A percentile compares a stretch with the other conserved stretches of the same genome.
Conservation (phyloP, 2,329 filamentous ascomycete species). For the Colletotrichum paranaense region DNA sequence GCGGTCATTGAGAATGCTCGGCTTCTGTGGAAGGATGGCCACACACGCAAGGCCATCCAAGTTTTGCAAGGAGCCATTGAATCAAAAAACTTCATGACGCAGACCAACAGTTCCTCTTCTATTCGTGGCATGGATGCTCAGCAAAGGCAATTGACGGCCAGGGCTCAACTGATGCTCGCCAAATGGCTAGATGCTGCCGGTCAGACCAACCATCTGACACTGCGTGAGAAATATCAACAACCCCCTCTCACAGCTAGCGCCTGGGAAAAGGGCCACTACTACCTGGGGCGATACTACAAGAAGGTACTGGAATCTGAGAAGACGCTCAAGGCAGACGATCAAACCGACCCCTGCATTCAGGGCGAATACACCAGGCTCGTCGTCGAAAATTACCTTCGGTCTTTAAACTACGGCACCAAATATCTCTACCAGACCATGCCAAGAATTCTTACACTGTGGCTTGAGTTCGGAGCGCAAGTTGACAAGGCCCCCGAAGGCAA, state of each 20-base stretch:
- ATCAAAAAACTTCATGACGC: slow-evolving; percentile 77
- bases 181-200: slow-evolving; percentile 98
- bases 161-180: slow-evolving; percentile 88
- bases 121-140: slow-evolving; percentile 57
- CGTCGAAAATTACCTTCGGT: slow-evolving; percentile 92
- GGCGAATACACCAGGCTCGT: slow-evolving; percentile 90
- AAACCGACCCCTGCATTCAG: slow-evolving; percentile 79
- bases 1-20: slow-evolving; percentile 95
- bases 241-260: slow-evolving; percentile 76
- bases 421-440: slow-evolving; percentile 96
- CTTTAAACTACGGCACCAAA: slow-evolving; percentile 89
- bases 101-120: slow-evolving; percentile 52
- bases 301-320: slow-evolving; percentile 94
- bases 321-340: slow-evolving; percentile 78
- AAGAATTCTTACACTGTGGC: slow-evolving; percentile 91
- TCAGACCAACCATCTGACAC: slow-evolving; percentile 84
- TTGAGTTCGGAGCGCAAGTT: slow-evolving; percentile 86
- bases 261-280: slow-evolving; percentile 99
- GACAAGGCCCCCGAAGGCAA: slow-evolving; percentile 70
- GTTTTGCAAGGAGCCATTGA: slow-evolving; percentile 88
- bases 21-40: slow-evolving; percentile 91
- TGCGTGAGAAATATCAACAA: slow-evolving; percentile 85
- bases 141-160: slow-evolving; percentile 73
- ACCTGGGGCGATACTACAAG: slow-evolving; percentile 96
- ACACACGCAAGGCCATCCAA: slow-evolving; percentile 95